Conservation (phyloP, 257 asterid species). For the Petunia secreta region DNA sequence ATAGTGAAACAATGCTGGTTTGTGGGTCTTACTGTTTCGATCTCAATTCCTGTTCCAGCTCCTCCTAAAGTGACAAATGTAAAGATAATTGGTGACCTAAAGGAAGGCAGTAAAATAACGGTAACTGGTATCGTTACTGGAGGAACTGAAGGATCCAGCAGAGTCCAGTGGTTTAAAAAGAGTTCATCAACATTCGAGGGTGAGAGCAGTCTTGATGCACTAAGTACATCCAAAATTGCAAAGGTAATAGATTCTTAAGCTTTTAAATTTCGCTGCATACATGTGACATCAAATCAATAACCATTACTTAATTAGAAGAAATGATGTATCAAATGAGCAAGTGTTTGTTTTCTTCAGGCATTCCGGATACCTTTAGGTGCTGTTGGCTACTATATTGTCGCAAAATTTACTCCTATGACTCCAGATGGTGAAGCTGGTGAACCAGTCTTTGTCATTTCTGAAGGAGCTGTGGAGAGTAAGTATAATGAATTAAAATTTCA, state of each 20-base stretch:
- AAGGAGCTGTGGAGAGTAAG: conserved; percentile 77
- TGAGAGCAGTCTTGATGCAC: conserved; percentile 77
- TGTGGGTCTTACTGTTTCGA: conserved; percentile 22
- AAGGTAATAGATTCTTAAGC: conserved; percentile 54
- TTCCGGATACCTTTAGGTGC: conserved; percentile 96
- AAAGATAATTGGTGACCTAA: conserved; percentile 93
- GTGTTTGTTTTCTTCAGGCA: conserved; percentile 55
- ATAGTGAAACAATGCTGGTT: conserved; percentile 6
- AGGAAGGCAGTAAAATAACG: conserved; percentile 93
- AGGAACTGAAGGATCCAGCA: conserved; percentile 98
- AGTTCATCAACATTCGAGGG: conserved; percentile 63
- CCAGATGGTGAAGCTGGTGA: conserved; percentile 99
- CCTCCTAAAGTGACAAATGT: conserved; percentile 83
- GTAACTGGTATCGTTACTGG: conserved; percentile 93
- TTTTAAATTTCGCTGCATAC: conserved; percentile 24
- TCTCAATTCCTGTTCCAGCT: conserved; percentile 53
- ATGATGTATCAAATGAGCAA: conserved; percentile 21
- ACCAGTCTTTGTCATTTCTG: conserved; percentile 81
- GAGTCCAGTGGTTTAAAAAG: conserved; percentile 98
- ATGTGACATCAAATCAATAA: conserved; percentile 22
- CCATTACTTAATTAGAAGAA: background rate
- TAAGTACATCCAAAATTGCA: conserved; percentile 89
- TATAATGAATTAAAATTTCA: conserved; percentile 25
- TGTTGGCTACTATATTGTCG: conserved; percentile 76
- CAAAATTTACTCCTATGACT: conserved; percentile 94